phyloP scores from a whole-genome alignment of 306 rosid species.

The Lathyrus tuberosus region DNA sequence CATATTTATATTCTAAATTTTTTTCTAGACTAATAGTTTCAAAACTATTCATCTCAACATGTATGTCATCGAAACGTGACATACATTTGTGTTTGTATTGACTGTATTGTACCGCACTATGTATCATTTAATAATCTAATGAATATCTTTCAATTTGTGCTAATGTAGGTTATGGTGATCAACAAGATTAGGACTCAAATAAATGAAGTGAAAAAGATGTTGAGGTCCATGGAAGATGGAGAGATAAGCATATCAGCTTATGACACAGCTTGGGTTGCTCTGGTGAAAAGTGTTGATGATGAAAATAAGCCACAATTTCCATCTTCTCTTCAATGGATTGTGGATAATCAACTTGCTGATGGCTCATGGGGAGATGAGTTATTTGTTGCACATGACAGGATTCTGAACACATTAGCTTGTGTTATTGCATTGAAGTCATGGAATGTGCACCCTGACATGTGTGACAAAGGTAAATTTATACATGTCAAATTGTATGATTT shows the following conservation, averaged over 20 bases:
- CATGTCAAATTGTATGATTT: neutral
- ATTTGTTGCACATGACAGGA: slow-evolving; percentile 76
- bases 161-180: slow-evolving; percentile 34
- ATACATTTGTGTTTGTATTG: too few relatives aligned
- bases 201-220: slow-evolving; percentile 47
- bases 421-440: slow-evolving; percentile 74
- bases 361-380: slow-evolving; percentile 92
- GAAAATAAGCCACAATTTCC: slow-evolving; percentile 75
- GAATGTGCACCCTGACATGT: slow-evolving; percentile 69
- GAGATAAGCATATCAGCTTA: slow-evolving; percentile 81
- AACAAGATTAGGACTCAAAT: slow-evolving; percentile 54
- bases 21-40: too few relatives aligned
- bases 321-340: slow-evolving; percentile 74
- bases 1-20: too few relatives aligned
- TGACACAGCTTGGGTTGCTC: slow-evolving; percentile 97
- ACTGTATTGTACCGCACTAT: too few relatives aligned
- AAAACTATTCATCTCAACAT: too few relatives aligned
- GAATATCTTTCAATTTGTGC: too few relatives aligned
- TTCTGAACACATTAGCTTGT: slow-evolving; percentile 80
- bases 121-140: too few relatives aligned
- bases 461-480: slow-evolving; percentile 48
- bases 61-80: too few relatives aligned
- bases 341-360: slow-evolving; percentile 69
- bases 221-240: slow-evolving; percentile 76
- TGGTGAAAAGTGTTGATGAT: slow-evolving; percentile 54